Evolutionary conservation across 1,139 yeast genomes (phyloP).

Genomic region (Suhomyces kunorum): DNA sequence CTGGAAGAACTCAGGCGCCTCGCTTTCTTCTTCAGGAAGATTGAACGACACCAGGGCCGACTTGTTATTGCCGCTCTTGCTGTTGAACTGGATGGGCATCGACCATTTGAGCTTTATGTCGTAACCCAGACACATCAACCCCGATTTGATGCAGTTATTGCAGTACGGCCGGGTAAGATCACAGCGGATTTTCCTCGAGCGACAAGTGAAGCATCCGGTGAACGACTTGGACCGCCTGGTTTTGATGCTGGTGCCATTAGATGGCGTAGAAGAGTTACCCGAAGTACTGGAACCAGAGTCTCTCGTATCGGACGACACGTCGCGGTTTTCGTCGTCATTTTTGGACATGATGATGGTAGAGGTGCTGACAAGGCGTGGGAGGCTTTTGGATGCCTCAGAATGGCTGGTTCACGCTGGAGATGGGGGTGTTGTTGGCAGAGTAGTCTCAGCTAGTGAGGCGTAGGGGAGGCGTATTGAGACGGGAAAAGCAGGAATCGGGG

Average conservation of each 20-base stretch:
- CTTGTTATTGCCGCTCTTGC: constrained; percentile 28
- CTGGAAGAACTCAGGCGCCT: constrained; percentile 53
- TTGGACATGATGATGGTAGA: background rate
- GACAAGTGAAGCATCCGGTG: constrained; percentile 55
- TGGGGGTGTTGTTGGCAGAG: too few relatives aligned
- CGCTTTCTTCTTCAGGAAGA: constrained; percentile 17
- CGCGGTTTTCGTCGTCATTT: background rate
- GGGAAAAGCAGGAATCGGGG: too few relatives aligned
- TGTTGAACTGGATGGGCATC: constrained; percentile 50
- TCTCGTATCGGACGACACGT: background rate
- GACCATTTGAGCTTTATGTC: constrained; percentile 82
- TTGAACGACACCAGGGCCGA: constrained; percentile 31
- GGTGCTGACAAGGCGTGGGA: background rate
- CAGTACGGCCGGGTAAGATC: constrained; percentile 49
- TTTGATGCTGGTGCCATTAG: background rate
- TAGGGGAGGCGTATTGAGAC: too few relatives aligned
- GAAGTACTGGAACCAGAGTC: background rate
- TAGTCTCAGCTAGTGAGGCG: too few relatives aligned
- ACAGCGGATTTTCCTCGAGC: constrained; percentile 51
- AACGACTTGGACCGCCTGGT: constrained; percentile 43
- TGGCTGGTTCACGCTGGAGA: background rate
- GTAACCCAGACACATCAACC: constrained; percentile 76
- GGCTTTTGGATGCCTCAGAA: background rate
- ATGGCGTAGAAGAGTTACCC: background rate
- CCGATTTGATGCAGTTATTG: constrained; percentile 44